A percentile compares a stretch with the other conserved stretches of the same genome.
Conservation (phyloP, 106 monocot genomes). For the Triglochin maritima region DNA sequence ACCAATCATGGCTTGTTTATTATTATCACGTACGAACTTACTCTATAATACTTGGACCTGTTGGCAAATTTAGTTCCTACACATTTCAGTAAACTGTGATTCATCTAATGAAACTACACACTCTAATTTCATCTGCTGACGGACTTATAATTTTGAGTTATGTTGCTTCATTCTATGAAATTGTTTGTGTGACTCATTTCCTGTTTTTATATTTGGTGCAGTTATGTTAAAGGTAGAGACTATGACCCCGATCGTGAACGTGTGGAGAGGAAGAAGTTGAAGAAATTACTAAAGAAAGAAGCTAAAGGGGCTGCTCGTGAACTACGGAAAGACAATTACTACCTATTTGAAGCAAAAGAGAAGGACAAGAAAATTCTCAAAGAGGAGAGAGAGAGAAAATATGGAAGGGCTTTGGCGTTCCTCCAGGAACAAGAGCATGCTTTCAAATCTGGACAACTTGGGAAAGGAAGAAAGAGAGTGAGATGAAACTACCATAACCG, state of each 20-base stretch:
- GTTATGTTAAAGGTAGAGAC: slow-evolving; percentile 85
- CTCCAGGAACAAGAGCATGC: slow-evolving; percentile 96
- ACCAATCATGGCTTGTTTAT: no score
- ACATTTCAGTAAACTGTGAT: no score
- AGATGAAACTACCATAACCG: not conserved
- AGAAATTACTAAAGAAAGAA: slow-evolving; percentile 73
- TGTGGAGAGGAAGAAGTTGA: slow-evolving; percentile 70
- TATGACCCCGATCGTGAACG: slow-evolving; percentile 98
- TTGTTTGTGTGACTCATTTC: not conserved
- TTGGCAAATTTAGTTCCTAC: no score
- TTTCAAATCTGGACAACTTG: slow-evolving; percentile 92
- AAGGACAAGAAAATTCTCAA: slow-evolving; percentile 35
- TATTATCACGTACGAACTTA: no score
- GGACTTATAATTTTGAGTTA: no score
- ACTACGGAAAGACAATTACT: slow-evolving; percentile 84
- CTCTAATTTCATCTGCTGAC: no score
- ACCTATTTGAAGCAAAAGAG: slow-evolving; percentile 56
- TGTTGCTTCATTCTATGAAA: no score
- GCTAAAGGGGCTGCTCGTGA: slow-evolving; percentile 79
- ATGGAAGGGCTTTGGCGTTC: slow-evolving; percentile 79
- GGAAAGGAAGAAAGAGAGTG: slow-evolving; percentile 42
- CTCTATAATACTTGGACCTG: no score
- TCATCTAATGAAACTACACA: no score
- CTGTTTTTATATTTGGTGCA: slow-evolving; percentile 17
- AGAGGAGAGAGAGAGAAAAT: slow-evolving; percentile 72